These are phyloP conservation scores for Boechera divaricarpa DNA, from an alignment of 345 rosid genomes.

Conservation along the genomic window DNA sequence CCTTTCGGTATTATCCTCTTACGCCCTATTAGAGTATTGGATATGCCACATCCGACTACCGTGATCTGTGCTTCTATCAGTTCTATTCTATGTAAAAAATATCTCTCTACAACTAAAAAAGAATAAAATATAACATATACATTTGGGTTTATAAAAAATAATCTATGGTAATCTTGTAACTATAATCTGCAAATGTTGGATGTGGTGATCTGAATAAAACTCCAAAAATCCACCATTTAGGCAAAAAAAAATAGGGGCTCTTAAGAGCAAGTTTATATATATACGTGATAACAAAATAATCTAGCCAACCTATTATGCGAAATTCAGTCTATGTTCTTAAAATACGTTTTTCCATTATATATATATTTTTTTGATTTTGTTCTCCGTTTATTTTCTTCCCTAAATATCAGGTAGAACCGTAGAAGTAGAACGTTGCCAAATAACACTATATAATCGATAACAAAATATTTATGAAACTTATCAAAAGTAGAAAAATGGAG, in stretches of 20 bases:
- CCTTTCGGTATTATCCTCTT: conserved; percentile 17
- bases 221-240: neutral
- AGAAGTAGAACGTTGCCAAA: too few relatives aligned
- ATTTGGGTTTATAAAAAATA: too few relatives aligned
- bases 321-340: neutral
- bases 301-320: neutral
- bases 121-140: too few relatives aligned
- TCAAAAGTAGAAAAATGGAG: neutral
- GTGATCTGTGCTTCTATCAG: too few relatives aligned
- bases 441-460: neutral
- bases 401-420: too few relatives aligned
- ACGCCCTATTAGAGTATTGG: neutral
- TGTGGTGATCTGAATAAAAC: neutral
- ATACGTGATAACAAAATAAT: neutral
- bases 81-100: too few relatives aligned
- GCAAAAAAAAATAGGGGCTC: neutral
- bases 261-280: too few relatives aligned
- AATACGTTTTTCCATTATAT: neutral
- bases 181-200: neutral
- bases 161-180: too few relatives aligned
- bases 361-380: too few relatives aligned
- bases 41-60: conserved; percentile 27
- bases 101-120: too few relatives aligned
- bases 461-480: neutral
- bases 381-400: too few relatives aligned